phyloP scores from a whole-genome alignment of 2,329 filamentous ascomycete species.

The Aureobasidium sp. region DNA sequence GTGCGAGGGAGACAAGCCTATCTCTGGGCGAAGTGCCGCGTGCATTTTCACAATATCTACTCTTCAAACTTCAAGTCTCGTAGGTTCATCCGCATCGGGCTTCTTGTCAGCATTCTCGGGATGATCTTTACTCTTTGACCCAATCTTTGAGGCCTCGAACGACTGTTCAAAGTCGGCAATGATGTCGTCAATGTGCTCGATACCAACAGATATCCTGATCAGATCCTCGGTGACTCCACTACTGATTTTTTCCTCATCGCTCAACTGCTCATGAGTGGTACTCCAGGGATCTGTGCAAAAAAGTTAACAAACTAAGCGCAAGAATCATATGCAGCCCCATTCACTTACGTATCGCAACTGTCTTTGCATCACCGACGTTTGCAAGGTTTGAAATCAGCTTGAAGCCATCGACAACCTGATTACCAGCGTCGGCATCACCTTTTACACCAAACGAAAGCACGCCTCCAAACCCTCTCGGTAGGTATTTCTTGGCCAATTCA shows the following conservation, averaged over 20 bases:
- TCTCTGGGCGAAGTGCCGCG: no score
- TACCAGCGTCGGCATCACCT: slow-evolving; percentile 75
- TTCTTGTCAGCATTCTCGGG: slow-evolving; percentile 31
- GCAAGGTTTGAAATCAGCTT: slow-evolving; percentile 93
- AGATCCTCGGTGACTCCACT: slow-evolving; percentile 86
- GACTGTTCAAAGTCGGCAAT: slow-evolving; percentile 92
- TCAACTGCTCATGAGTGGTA: slow-evolving; percentile 89
- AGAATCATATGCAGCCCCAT: no score
- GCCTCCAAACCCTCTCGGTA: slow-evolving; percentile 77
- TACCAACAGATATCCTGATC: slow-evolving; percentile 91
- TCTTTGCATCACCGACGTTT: slow-evolving; percentile 95
- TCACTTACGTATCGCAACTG: slow-evolving; percentile 63
- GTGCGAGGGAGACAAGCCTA: not conserved
- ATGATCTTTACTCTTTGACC: slow-evolving; percentile 23
- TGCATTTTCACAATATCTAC: not conserved
- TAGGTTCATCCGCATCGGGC: slow-evolving; percentile 20
- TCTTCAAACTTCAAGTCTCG: slow-evolving; percentile 20
- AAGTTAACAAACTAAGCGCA: not conserved
- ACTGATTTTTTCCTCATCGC: slow-evolving; percentile 68
- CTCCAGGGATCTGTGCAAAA: slow-evolving; percentile 63
- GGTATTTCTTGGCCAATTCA: slow-evolving; percentile 75
- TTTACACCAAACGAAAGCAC: slow-evolving; percentile 92
- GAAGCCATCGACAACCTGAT: slow-evolving; percentile 85
- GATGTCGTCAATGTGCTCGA: slow-evolving; percentile 95
- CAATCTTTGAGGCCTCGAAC: slow-evolving; percentile 50